Conservation (phyloP, 106 monocot genomes). For the Apostasia ramifera region DNA sequence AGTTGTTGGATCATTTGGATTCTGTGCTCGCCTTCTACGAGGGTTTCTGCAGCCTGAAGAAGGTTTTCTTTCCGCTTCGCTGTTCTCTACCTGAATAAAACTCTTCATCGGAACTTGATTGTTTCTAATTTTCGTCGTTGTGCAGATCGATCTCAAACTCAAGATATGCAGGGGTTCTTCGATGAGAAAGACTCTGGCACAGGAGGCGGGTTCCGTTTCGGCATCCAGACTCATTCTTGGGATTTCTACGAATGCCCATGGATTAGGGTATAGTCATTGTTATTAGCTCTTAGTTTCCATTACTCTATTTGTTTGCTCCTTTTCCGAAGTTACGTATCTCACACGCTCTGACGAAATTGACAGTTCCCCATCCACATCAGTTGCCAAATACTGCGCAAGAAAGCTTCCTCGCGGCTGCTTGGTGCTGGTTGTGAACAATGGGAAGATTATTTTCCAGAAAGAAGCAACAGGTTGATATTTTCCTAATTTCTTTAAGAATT, state of each 20-base stretch:
- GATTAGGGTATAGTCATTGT: neutral
- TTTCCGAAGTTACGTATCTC: neutral
- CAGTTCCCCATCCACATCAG: slow-evolving; percentile 24
- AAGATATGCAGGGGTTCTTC: slow-evolving; percentile 8
- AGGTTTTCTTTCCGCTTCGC: slow-evolving; percentile 6
- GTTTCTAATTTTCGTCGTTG: neutral
- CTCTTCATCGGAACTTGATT: neutral
- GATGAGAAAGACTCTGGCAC: neutral
- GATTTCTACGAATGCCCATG: neutral
- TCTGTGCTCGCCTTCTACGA: slow-evolving; percentile 10
- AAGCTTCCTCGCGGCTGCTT: slow-evolving; percentile 38
- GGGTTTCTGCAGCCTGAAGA: slow-evolving; percentile 11
- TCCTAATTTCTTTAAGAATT: neutral
- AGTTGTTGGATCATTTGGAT: slow-evolving; percentile 5
- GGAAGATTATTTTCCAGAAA: slow-evolving; percentile 51
- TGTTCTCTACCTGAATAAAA: neutral
- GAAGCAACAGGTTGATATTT: slow-evolving; percentile 18
- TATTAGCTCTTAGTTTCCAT: neutral
- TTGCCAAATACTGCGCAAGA: slow-evolving; percentile 53
- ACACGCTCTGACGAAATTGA: neutral
- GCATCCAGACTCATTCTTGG: slow-evolving; percentile 6
- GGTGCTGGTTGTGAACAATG: slow-evolving; percentile 50
- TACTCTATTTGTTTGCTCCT: neutral
- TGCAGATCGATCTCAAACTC: slow-evolving; percentile 10
- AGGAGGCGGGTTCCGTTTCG: neutral